phyloP scores from a whole-genome alignment of 2,329 filamentous ascomycete genomes.

The Epichloe scottii region DNA sequence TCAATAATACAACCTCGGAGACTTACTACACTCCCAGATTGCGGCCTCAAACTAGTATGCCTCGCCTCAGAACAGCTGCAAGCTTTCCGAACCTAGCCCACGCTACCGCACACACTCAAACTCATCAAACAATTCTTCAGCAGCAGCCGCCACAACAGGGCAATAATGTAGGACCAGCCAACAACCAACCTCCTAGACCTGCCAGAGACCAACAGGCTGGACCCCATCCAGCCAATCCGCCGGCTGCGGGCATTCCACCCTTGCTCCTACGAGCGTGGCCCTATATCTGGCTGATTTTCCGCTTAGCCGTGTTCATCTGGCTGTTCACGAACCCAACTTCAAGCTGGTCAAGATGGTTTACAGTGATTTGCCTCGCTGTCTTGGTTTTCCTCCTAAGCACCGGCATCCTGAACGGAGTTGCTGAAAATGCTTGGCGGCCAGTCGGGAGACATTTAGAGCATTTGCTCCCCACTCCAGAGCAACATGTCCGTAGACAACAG shows the following conservation, averaged over 20 bases:
- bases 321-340: slow-evolving; percentile 47
- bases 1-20: slow-evolving; percentile 37
- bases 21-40: slow-evolving; percentile 37
- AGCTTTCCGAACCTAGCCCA: slow-evolving; percentile 7
- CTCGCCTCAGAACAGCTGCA: slow-evolving; percentile 13
- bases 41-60: slow-evolving; percentile 14
- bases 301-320: slow-evolving; percentile 49
- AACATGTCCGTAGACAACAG: slow-evolving; percentile 8
- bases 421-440: slow-evolving; percentile 42
- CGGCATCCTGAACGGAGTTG: slow-evolving; percentile 42
- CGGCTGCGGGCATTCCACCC: slow-evolving; percentile 19
- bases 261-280: slow-evolving; percentile 34
- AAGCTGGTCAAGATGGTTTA: slow-evolving; percentile 47
- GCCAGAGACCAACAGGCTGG: slow-evolving; percentile 1
- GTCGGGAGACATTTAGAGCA: slow-evolving; percentile 47
- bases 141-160: slow-evolving; percentile 5
- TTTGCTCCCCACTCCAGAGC: slow-evolving; percentile 39
- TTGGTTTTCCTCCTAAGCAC: slow-evolving; percentile 47
- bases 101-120: not conserved
- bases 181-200: not conserved
- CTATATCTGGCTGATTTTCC: slow-evolving; percentile 49
- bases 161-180: not conserved
- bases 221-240: slow-evolving; percentile 28
- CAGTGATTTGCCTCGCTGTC: slow-evolving; percentile 39
- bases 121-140: not conserved